A percentile compares a stretch with the other conserved stretches of the same genome.
phyloP scores from a whole-genome alignment of 371 early-diverging fungal genomes.

The Mucor ambiguus region DNA sequence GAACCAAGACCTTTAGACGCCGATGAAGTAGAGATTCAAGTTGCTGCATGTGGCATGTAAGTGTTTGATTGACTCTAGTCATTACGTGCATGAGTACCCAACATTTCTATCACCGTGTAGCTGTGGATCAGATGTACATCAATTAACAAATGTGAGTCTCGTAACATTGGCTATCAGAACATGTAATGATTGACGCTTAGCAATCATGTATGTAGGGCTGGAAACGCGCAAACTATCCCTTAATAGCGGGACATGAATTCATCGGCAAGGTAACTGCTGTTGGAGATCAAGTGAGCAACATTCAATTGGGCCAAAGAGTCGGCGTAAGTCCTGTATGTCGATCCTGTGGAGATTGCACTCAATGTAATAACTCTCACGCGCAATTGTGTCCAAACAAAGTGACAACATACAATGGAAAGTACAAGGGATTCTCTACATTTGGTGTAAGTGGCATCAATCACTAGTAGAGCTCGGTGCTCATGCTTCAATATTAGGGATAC shows the following conservation, averaged over 20 bases:
- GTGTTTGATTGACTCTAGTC: neutral
- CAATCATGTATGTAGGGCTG: constrained; percentile 36
- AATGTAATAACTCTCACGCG: constrained; percentile 38
- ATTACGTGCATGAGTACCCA: neutral
- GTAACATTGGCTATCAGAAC: too few species aligned
- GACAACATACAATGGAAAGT: constrained; percentile 49
- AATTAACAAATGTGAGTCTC: constrained; percentile 32
- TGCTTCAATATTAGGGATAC: constrained; percentile 29
- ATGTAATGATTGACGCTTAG: constrained; percentile 8
- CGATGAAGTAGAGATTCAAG: constrained; percentile 63
- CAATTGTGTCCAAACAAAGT: constrained; percentile 46
- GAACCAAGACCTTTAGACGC: constrained; percentile 40
- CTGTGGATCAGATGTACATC: constrained; percentile 58
- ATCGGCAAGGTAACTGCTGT: constrained; percentile 64
- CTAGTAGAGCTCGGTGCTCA: neutral
- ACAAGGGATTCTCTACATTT: constrained; percentile 40
- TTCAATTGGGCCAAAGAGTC: constrained; percentile 70
- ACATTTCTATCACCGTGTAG: constrained; percentile 13
- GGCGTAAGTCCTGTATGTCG: constrained; percentile 69
- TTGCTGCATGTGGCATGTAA: constrained; percentile 64
- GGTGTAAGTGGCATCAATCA: constrained; percentile 39
- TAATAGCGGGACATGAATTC: constrained; percentile 81
- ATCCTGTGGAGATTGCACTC: constrained; percentile 39
- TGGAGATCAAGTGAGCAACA: constrained; percentile 49
- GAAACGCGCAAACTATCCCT: constrained; percentile 52